Percentiles rank a stretch among this genome's conserved stretches.
Conservation (phyloP, 176 grass and related monocot genomes). For the Oryza australiensis region DNA sequence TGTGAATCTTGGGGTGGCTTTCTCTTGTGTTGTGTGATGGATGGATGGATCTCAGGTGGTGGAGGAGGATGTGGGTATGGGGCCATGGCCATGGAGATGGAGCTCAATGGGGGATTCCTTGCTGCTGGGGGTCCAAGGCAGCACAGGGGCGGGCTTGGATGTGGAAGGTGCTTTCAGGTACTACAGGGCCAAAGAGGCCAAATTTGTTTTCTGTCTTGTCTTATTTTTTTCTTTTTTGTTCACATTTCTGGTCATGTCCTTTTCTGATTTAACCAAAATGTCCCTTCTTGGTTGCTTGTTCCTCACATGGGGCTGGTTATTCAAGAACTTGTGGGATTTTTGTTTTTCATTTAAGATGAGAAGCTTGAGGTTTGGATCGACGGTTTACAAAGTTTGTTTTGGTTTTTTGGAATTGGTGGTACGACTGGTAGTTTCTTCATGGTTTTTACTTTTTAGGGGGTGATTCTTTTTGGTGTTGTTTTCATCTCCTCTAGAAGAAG, state of each 20-base stretch:
- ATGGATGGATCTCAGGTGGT: constrained; percentile 7
- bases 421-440: background rate
- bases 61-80: constrained; percentile 68
- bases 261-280: constrained; percentile 4
- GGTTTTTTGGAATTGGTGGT: background rate
- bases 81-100: constrained; percentile 53
- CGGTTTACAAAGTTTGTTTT: background rate
- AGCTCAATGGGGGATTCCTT: constrained; percentile 69
- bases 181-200: background rate
- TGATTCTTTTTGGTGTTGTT: background rate
- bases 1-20: background rate
- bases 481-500: background rate
- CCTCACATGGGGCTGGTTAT: background rate
- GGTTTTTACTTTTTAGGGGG: background rate
- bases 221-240: background rate
- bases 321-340: background rate
- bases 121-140: constrained; percentile 52
- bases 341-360: background rate
- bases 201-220: background rate
- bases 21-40: background rate
- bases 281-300: background rate
- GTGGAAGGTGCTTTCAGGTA: constrained; percentile 81
- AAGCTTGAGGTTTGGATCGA: background rate
- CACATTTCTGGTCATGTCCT: background rate
- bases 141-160: constrained; percentile 61